These are phyloP conservation scores for Davidsoniella virescens DNA, from an alignment of 2,329 filamentous ascomycete genomes.

Conservation along the genomic window DNA sequence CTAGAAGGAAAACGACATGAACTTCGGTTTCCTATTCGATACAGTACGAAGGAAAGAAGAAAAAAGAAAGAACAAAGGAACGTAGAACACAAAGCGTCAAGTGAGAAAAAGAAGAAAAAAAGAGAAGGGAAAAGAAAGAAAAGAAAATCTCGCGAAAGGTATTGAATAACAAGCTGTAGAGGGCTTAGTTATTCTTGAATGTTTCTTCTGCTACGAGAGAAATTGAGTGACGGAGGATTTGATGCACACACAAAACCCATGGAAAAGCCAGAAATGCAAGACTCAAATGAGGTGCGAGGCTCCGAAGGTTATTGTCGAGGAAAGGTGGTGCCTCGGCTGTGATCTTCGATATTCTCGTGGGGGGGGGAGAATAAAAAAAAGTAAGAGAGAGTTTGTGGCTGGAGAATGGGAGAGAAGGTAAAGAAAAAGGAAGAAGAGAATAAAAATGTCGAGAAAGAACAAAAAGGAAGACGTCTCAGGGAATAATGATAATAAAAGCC, in stretches of 20 bases:
- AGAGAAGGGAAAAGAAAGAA: not conserved
- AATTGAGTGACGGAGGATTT: not conserved
- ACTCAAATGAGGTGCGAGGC: constrained; percentile 5
- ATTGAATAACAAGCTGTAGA: too few species aligned
- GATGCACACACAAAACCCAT: constrained; percentile 13
- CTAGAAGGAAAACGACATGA: not conserved
- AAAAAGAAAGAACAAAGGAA: constrained; percentile 1
- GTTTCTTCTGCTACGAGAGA: too few species aligned
- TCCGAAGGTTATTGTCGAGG: constrained; percentile 11
- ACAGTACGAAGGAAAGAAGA: constrained; percentile 1
- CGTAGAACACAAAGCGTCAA: not conserved
- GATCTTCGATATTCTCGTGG: constrained; percentile 10
- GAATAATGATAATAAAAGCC: constrained; percentile 1
- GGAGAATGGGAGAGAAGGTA: constrained; percentile 2
- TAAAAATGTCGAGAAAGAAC: not conserved
- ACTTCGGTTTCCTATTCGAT: not conserved
- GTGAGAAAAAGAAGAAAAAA: not conserved
- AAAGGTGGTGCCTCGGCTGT: constrained; percentile 11
- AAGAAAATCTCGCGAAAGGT: not conserved
- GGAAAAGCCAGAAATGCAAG: constrained; percentile 6
- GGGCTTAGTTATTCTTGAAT: too few species aligned
- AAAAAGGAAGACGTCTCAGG: constrained; percentile 3
- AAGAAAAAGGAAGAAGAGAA: not conserved
- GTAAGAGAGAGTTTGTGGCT: constrained; percentile 1
- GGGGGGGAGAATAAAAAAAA: not conserved